A percentile compares a stretch with the other conserved stretches of the same genome.
phyloP scores from a whole-genome alignment of 441 rosid species.

The Adansonia grandidieri region DNA sequence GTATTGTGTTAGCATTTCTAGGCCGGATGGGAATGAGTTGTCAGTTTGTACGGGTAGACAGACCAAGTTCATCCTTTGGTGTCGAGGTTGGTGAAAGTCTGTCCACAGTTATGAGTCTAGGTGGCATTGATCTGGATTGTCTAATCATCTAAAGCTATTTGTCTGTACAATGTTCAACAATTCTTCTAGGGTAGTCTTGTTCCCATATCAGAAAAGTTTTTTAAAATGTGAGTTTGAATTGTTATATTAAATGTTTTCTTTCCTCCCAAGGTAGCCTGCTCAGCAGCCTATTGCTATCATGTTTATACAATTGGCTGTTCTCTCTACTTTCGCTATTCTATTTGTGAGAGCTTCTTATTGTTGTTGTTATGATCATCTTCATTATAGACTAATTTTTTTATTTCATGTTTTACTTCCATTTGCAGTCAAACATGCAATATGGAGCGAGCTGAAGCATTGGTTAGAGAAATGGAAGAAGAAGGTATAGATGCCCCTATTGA shows the following conservation, averaged over 20 bases:
- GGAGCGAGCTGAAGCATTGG: slow-evolving; percentile 85
- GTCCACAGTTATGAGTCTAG: background rate
- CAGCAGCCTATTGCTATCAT: background rate
- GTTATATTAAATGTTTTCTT: background rate
- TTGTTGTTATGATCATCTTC: slow-evolving; percentile 18
- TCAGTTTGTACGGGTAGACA: background rate
- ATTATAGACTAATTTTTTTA: background rate
- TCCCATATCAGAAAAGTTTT: background rate
- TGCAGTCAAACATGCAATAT: slow-evolving; percentile 77
- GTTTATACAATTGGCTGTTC: background rate
- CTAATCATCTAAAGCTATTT: background rate
- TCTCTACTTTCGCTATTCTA: background rate
- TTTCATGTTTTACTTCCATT: background rate
- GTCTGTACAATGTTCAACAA: background rate
- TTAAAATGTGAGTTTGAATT: background rate
- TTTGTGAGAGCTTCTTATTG: slow-evolving; percentile 11
- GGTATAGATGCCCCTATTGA: slow-evolving; percentile 94
- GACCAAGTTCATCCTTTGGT: background rate
- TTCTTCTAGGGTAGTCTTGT: background rate
- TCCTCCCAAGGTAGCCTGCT: background rate
- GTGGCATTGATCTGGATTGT: background rate
- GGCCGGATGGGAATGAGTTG: background rate
- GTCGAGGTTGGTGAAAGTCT: background rate
- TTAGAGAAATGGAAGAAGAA: slow-evolving; percentile 97
- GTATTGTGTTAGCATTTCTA: background rate